Evolutionary conservation across 805 yeast species (phyloP), one percentile per base, ranked within the genome.

Genomic region (Saturnispora zaruensis): DNA sequence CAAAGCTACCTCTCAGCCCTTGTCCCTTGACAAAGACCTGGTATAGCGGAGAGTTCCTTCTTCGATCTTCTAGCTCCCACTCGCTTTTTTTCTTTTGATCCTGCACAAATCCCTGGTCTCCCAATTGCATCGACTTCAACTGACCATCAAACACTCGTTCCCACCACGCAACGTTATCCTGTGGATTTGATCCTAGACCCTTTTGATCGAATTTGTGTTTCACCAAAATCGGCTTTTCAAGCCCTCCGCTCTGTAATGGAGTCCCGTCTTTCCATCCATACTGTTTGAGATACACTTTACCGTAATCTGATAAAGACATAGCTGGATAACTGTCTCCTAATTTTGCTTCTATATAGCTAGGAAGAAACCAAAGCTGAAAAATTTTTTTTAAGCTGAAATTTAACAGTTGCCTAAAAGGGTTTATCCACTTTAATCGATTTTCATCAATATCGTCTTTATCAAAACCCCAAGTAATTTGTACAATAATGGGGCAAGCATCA

Each of bases 241-340:
- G 66, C 0, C 96, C 95, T 3, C 96, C 96, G 42, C 74, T 65
- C 54, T 75, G 79, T 33, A 91, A 69, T 0, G 95, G 95, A 57
- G 88, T 87, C 1, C 99, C 99, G 57, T 87, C 91, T 49, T 73
- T 73, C 99, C 99, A 91, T 18, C 98, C 98, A 59, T 77, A 88
- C 1, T 85, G 78, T 60, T 76, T 70, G 55, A 91, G 68, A 63
- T 91, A 93, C 8, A 21, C 23, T 18, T 24, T 30, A 13, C 50
- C 50, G 41, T 47, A 47, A 16, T 47, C 20, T 30, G 41, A 36
- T 25, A 32, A 23, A 14, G 30, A 9, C 34, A 30, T 30, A 6
- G 13, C 32, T 7, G 13, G 13, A 6, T 14, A 5, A 28, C 32
- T 8, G 13, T 28, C 32, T 28, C 13, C 13, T 28, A 8, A 11